Evolutionary conservation across 352 stramenopile species (phyloP).

Genomic region (Globisporangium carolinianum): DNA sequence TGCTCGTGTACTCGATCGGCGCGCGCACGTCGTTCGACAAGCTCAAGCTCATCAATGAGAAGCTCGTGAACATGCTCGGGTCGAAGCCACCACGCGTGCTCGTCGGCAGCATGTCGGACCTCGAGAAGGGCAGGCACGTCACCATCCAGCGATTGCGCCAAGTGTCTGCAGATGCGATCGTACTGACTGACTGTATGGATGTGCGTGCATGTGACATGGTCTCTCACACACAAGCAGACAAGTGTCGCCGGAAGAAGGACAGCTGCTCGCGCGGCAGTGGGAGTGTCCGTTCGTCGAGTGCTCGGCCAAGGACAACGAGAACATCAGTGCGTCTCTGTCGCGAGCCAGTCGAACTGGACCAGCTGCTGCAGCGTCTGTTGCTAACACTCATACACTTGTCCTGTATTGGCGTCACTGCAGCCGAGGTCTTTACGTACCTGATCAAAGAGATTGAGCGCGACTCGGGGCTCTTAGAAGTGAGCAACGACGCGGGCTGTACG

Average conservation of each 20-base stretch:
- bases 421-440: constrained; percentile 88
- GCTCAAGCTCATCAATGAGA: constrained; percentile 93
- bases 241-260: constrained; percentile 80
- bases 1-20: constrained; percentile 93
- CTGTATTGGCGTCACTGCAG: constrained; percentile 27
- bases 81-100: constrained; percentile 91
- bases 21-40: constrained; percentile 92
- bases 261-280: constrained; percentile 86
- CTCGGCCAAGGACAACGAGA: constrained; percentile 89
- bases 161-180: not conserved
- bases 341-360: no score
- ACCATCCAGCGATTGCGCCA: no score
- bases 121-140: constrained; percentile 86
- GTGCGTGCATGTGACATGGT: not conserved
- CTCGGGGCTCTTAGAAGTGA: constrained; percentile 81
- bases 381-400: no score
- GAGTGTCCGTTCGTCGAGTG: constrained; percentile 94
- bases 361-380: constrained; percentile 1
- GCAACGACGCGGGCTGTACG: constrained; percentile 57
- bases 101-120: constrained; percentile 93
- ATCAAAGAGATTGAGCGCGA: constrained; percentile 88
- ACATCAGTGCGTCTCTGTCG: constrained; percentile 67
- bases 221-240: constrained; percentile 51
- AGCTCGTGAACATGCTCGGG: constrained; percentile 91
- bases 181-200: not conserved